Base-by-base conservation (phyloP, 2,329 filamentous ascomycete genomes). In the Fusarium torulosum region DNA sequence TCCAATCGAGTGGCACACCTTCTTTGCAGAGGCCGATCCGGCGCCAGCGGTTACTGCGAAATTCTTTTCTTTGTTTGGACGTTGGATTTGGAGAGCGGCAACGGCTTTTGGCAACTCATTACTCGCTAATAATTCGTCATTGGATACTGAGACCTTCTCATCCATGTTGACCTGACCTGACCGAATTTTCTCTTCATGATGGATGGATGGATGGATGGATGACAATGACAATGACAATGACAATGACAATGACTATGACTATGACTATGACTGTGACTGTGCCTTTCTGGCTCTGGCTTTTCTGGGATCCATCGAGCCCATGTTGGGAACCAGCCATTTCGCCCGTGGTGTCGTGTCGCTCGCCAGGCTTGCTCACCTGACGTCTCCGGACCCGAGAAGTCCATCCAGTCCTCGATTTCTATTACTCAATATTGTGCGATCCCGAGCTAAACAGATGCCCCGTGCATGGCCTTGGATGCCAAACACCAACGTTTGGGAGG, bases 401-500 rank as follows among this genome's bases (percentile, higher is more conserved):
- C 77, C 79, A 80, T 76, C 77, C 79, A 80, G 76, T 77, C 74
- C 75, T 76, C 74, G 74, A 78, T 83, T 84, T 83, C 72, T 72
- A 83, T 84, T 84, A 83, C 82, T 74, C 79, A 83, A 84, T 83
- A 70, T 70, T 75, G 70, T 68, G 69, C 70, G 69, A 67, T 71
- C 67, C 68, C 71, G 68, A 75, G 74, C 75, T 75, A 76, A 75
- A 58, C 17, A 58, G 47, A 53, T 75, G 71, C 63, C 66, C 69
- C 57, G 72, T 69, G 63, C 71, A 70, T 74, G 63, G 46, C 20
- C 40, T 50, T 44, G 38, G 31, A 43, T 53, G 51, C 72, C 67
- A 73, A 71, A 60, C 62, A 70, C 61, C 42, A 53, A 57, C 63
- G 27, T 45, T 42, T 59, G 29, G 27, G 10, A 29, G 11, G 27